Conservation (phyloP, 78 protist species). For the Fonticula alba region DNA sequence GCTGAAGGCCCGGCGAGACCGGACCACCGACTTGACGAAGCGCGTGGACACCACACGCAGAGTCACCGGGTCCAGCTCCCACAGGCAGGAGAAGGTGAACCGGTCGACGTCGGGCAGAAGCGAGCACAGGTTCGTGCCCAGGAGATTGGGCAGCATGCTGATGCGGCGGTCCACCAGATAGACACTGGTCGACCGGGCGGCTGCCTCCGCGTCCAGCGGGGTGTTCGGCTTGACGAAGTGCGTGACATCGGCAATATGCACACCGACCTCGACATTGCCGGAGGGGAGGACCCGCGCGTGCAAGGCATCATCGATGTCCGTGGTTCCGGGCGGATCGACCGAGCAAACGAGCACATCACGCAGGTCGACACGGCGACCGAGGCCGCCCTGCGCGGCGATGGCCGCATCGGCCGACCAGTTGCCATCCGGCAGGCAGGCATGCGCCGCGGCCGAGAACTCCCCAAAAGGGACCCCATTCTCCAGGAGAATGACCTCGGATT, state of each 20-base stretch:
- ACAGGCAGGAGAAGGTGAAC: slow-evolving; percentile 20
- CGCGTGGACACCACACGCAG: not conserved
- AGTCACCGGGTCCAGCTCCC: slow-evolving; percentile 15
- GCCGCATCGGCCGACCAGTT: not conserved
- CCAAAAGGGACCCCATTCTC: slow-evolving; percentile 21
- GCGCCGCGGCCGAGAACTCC: not conserved
- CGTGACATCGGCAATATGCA: slow-evolving; percentile 88
- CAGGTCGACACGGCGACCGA: slow-evolving; percentile 17
- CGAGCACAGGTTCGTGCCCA: slow-evolving; percentile 63
- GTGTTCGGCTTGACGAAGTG: slow-evolving; percentile 44
- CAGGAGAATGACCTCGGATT: slow-evolving; percentile 13
- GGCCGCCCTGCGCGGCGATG: too few relatives aligned
- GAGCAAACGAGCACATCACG: slow-evolving; percentile 12
- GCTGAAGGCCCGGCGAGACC: slow-evolving; percentile 31
- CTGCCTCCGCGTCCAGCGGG: slow-evolving; percentile 50
- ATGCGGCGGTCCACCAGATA: slow-evolving; percentile 68
- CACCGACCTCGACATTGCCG: slow-evolving; percentile 48
- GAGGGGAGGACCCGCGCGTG: slow-evolving; percentile 25
- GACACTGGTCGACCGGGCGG: slow-evolving; percentile 45
- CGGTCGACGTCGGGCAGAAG: slow-evolving; percentile 23
- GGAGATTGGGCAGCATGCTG: slow-evolving; percentile 70
- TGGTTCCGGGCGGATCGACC: slow-evolving; percentile 76
- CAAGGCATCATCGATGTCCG: slow-evolving; percentile 93
- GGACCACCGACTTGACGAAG: slow-evolving; percentile 39
- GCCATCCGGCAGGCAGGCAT: slow-evolving; percentile 2